Percentiles rank a stretch among this genome's conserved stretches.
phyloP scores from a whole-genome alignment of 1,139 yeast species.

The Hemisphaericaspora xylanilytica region DNA sequence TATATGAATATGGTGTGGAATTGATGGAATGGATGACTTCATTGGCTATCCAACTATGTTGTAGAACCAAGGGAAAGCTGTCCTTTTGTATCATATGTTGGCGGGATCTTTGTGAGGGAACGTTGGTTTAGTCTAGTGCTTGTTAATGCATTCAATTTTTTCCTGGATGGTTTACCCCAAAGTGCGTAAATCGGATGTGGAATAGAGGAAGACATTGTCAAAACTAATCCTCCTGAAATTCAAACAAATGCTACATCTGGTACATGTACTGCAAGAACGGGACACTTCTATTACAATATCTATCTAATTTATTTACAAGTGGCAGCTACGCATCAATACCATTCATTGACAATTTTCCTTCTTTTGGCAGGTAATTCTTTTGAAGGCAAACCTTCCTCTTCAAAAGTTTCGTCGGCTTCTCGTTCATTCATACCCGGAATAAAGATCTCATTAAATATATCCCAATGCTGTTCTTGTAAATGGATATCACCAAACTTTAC shows the following conservation, averaged over 20 bases:
- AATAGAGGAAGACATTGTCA: too few species aligned
- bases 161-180: too few species aligned
- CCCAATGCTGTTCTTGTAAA: slow-evolving; percentile 14
- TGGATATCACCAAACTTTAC: slow-evolving; percentile 21
- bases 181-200: too few species aligned
- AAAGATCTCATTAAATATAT: slow-evolving; percentile 8
- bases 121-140: too few species aligned
- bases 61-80: slow-evolving; percentile 21
- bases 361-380: neutral
- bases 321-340: neutral
- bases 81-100: neutral
- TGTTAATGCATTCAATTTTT: too few species aligned
- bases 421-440: slow-evolving; percentile 4
- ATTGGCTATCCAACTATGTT: slow-evolving; percentile 24
- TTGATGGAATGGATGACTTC: slow-evolving; percentile 12
- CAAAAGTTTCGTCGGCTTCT: slow-evolving; percentile 20
- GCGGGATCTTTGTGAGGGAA: too few species aligned
- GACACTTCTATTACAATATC: neutral
- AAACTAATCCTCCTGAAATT: too few species aligned
- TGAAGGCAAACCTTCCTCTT: slow-evolving; percentile 34
- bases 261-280: too few species aligned
- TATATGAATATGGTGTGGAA: slow-evolving; percentile 13
- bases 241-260: too few species aligned
- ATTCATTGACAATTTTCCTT: neutral
- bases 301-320: neutral